A percentile compares a stretch with the other conserved stretches of the same genome.
phyloP scores from a whole-genome alignment of 257 asterid genomes.

The Misopates orontium region DNA sequence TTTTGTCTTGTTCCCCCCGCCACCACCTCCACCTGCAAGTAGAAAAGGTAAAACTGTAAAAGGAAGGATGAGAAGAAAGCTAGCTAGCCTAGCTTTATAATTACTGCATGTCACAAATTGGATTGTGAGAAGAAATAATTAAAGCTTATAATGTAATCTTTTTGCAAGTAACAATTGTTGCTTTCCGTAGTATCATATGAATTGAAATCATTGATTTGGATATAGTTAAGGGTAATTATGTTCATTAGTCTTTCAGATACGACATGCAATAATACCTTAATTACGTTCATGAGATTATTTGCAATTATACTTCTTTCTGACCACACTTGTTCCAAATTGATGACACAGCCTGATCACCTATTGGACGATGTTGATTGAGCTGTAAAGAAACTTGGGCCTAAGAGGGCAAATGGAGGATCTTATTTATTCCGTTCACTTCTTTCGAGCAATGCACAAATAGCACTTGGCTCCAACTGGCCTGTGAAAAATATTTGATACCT shows the following conservation, averaged over 20 bases:
- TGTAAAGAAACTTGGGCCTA: conserved; percentile 65
- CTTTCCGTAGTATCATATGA: no score
- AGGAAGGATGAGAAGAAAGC: no score
- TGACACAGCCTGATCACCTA: conserved; percentile 92
- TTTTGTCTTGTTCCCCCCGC: no score
- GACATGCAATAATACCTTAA: neutral
- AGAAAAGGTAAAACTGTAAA: no score
- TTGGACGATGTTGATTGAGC: conserved; percentile 89
- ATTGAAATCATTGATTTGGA: no score
- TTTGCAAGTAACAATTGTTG: no score
- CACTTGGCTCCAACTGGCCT: conserved; percentile 99
- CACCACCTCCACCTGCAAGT: no score
- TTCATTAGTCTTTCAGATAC: neutral
- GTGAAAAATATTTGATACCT: conserved; percentile 38
- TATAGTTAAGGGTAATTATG: neutral
- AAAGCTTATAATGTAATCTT: no score
- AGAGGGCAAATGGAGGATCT: conserved; percentile 74
- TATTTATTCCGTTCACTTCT: conserved; percentile 73
- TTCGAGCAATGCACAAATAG: conserved; percentile 58
- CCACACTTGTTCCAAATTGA: conserved; percentile 20
- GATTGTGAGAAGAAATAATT: neutral
- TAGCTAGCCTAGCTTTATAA: no score
- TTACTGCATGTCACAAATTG: neutral
- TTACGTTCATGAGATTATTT: neutral
- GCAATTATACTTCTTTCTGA: conserved; percentile 1